Base-by-base conservation (phyloP, 177 flowering plant species). In the Vitis hybrid region DNA sequence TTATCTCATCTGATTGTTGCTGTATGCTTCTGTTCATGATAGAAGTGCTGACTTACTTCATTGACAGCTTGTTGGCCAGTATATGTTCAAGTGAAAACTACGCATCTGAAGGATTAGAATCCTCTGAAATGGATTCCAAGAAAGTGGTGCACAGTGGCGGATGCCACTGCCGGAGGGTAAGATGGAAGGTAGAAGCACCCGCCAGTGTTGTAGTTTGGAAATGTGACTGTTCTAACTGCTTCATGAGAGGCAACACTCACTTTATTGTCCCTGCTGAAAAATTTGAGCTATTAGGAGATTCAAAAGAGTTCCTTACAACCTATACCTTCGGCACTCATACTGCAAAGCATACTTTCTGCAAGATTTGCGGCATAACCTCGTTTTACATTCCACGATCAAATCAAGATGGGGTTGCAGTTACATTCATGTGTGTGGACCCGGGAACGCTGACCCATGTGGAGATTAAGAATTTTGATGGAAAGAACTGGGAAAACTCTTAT, bases 331-430 rank as follows among this genome's bases (percentile, higher is more conserved):
- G 97, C 51, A 87, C 94, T 11, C 93, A 88, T 69, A 90, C 85
- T 0, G 96, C 98, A 15, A 90, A 91, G 81, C 98, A 93, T 75
- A 88, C 76, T 14, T 91, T 93, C 81, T 91, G 97, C 70, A 93
- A 88, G 64, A 79, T 88, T 32, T 93, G 98, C 65, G 97, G 98
- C 62, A 90, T 93, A 64, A 91, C 98, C 11, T 93, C 98, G 0
- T 93, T 91, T 66, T 93, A 90, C 60, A 59, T 70, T 50, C 94
- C 97, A 6, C 76, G 92, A 16, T 88, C 93, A 1, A 91, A 88
- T 70, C 96, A 96, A 1, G 96, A 93, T 71, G 93, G 94, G 1
- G 64, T 91, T 73, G 84, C 96, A 0, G 83, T 93, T 14, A 83
- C 90, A 4, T 61, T 70, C 60, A 72, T 66, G 46, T 91, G 96